Percentiles rank a stretch among this genome's conserved stretches.
Evolutionary conservation across 2,329 filamentous ascomycete genomes (phyloP).

Genomic region (Ampelomyces quisqualis): DNA sequence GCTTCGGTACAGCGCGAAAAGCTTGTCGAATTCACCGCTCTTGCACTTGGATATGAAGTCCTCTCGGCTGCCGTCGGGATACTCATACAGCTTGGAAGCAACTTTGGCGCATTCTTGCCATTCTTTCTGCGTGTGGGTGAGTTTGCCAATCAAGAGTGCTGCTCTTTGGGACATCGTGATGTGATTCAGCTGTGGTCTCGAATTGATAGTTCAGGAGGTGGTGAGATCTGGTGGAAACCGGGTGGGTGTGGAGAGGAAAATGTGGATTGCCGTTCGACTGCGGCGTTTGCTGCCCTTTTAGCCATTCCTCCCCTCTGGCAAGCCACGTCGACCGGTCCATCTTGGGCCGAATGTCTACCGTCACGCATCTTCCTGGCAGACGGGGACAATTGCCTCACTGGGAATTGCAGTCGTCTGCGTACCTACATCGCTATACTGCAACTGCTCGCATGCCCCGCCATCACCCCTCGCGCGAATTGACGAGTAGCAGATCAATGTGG

Average conservation of each 20-base stretch:
- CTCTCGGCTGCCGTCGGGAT: conserved; percentile 53
- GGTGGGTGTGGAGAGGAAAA: neutral
- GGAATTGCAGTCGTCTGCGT: too few species aligned
- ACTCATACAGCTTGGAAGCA: conserved; percentile 51
- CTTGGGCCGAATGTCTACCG: conserved; percentile 21
- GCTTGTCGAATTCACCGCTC: conserved; percentile 56
- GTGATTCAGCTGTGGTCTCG: too few species aligned
- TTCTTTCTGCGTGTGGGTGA: conserved; percentile 49
- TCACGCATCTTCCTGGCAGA: conserved; percentile 1
- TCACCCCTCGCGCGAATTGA: too few species aligned
- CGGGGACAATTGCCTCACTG: conserved; percentile 18
- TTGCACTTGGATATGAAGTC: conserved; percentile 59
- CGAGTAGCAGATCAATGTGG: too few species aligned
- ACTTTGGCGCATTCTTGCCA: conserved; percentile 46
- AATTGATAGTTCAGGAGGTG: too few species aligned
- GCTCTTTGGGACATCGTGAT: conserved; percentile 36
- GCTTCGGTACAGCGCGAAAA: conserved; percentile 60
- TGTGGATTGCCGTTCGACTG: conserved; percentile 4
- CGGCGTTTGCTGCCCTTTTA: conserved; percentile 23
- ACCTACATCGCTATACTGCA: too few species aligned
- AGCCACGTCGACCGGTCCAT: conserved; percentile 18
- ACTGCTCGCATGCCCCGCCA: too few species aligned
- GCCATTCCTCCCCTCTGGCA: conserved; percentile 10
- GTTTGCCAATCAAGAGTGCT: conserved; percentile 50
- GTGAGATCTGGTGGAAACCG: too few species aligned